Evolutionary conservation across 345 rosid genomes (phyloP), one percentile per base, ranked within the genome.

Genomic region (Arabis hirsuta): DNA sequence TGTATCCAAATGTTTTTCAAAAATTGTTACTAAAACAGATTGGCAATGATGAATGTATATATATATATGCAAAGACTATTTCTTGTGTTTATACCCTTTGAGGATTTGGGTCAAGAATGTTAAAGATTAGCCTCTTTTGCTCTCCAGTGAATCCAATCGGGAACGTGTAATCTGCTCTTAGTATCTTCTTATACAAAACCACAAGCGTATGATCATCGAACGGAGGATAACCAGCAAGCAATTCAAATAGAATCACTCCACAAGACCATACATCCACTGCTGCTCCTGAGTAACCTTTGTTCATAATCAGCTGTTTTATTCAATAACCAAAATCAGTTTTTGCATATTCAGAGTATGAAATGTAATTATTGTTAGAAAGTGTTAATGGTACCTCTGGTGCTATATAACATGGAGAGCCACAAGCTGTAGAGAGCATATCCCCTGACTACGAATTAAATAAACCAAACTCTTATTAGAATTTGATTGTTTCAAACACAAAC

Each of bases 261-360:
- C 95, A 91, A 19, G 98, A 91, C 97, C 98, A 91, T 51, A 88
- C 80, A 79, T 91, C 98, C 11, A 96, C 96, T 7, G 90, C 84
- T 60, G 95, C 92, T 64, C 96, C 98, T 24, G 90, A 79, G 67
- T 91, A 91, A 24, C 91, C 90, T 73, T 80, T 86, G 77, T 78
- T 87, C 74, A 84, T 82, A 38, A 94, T 82, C 62, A 94, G 71
- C 98, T 94, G 87, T 71, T 22, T 71, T 64, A 16, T 24, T 24
- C 42, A 32, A 42, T 29, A 71, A 48, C 47, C 47, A 70, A 9
- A 48, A 20, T 59, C 62, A 52, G 67, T 51, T 74, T 55, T 67
- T 39, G 2, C 34, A 62, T 26, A 27, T 27, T 43, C 27, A 68
- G n/a, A 75, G 52, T 14, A 24, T 27, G 6, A 51, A 1, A 65